A percentile compares a stretch with the other conserved stretches of the same genome.
phyloP scores from a whole-genome alignment of 371 early-diverging fungal species.

The Mycotypha africana region DNA sequence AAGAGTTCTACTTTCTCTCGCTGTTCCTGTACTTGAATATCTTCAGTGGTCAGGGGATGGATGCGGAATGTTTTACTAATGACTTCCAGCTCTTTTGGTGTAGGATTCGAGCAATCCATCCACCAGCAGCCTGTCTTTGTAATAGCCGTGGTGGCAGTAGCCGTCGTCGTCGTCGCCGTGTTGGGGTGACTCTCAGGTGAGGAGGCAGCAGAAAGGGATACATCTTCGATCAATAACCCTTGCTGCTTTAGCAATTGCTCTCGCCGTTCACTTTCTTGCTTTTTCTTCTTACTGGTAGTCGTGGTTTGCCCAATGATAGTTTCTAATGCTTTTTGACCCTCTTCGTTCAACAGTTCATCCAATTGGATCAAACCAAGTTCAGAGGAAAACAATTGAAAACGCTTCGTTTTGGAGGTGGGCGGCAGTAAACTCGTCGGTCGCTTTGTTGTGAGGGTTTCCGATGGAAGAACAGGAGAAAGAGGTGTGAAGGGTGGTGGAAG shows the following conservation, averaged over 20 bases:
- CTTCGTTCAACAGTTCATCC: constrained; percentile 19
- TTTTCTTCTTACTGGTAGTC: no score
- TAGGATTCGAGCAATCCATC: constrained; percentile 81
- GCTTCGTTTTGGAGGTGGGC: background rate
- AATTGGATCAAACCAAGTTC: background rate
- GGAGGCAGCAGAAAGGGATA: no score
- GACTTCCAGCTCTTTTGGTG: constrained; percentile 72
- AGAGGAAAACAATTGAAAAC: background rate
- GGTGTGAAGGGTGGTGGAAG: no score
- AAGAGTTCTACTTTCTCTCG: constrained; percentile 75
- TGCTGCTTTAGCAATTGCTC: no score
- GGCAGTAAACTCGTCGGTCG: background rate
- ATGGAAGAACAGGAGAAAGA: no score
- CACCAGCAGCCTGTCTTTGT: constrained; percentile 69
- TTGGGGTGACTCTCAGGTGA: no score
- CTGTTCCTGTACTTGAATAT: constrained; percentile 65
- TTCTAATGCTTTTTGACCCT: constrained; percentile 31
- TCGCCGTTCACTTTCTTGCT: no score
- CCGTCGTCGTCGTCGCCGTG: no score
- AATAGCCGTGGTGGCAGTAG: no score
- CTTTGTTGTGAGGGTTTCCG: no score
- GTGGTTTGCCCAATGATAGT: no score
- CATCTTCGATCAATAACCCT: no score
- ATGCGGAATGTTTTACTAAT: constrained; percentile 63
- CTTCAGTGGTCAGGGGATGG: constrained; percentile 73